These are phyloP conservation scores for Cercis canadensis DNA, from an alignment of 306 rosid genomes.

Conservation along the genomic window DNA sequence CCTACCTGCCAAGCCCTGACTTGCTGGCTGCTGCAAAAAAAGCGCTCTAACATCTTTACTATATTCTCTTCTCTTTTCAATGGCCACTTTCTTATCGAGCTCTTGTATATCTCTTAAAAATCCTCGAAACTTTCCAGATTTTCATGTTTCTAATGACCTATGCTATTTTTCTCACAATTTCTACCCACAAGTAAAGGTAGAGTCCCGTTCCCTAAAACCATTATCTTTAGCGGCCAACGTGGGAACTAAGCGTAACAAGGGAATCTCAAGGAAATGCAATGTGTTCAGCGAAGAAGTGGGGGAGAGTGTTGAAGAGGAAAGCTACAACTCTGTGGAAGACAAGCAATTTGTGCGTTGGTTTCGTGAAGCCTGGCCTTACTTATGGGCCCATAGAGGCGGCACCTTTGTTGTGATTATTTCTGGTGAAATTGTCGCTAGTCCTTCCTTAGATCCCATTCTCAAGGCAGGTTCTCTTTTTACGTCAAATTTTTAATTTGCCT, in stretches of 20 bases:
- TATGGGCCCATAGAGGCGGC: conserved; percentile 84
- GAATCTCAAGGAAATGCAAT: conserved; percentile 28
- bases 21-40: not conserved
- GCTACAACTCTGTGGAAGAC: conserved; percentile 64
- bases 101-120: conserved; percentile 32
- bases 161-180: conserved; percentile 24
- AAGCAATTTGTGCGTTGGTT: conserved; percentile 87
- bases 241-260: conserved; percentile 24
- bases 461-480: conserved; percentile 59
- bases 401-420: conserved; percentile 86
- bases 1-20: not conserved
- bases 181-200: conserved; percentile 13
- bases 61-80: conserved; percentile 23
- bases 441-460: conserved; percentile 74
- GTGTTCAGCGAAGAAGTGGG: conserved; percentile 37
- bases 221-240: conserved; percentile 10
- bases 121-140: conserved; percentile 26
- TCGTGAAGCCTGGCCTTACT: conserved; percentile 95
- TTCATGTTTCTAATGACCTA: not conserved
- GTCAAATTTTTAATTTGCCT: not conserved
- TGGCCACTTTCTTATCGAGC: conserved; percentile 50
- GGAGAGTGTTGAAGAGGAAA: conserved; percentile 50
- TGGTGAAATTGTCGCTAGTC: conserved; percentile 76
- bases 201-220: not conserved
- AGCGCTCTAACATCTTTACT: not conserved